Evolutionary conservation across 768 basidiomycete species (phyloP).

Genomic region (Pleurotus platypus): DNA sequence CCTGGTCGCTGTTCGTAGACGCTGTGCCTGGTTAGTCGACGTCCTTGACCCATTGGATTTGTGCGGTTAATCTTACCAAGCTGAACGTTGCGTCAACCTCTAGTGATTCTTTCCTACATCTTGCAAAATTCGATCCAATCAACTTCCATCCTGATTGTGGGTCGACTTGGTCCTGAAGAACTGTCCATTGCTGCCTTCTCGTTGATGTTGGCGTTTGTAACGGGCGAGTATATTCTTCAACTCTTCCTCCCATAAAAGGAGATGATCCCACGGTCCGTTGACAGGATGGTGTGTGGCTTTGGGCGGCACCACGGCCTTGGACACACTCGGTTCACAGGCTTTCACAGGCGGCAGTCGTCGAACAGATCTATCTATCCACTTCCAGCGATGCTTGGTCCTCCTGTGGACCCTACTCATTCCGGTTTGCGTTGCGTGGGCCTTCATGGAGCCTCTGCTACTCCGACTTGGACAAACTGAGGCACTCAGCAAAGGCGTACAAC

Average conservation of each 20-base stretch:
- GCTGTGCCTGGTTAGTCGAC: constrained; percentile 50
- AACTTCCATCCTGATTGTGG: constrained; percentile 56
- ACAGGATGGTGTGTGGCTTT: constrained; percentile 76
- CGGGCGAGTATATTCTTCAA: constrained; percentile 53
- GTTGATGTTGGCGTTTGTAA: constrained; percentile 75
- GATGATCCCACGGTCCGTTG: constrained; percentile 45
- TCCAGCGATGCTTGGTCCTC: constrained; percentile 66
- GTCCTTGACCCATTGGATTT: neutral
- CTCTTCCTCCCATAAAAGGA: constrained; percentile 16
- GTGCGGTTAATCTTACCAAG: neutral
- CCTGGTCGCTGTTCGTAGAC: constrained; percentile 48
- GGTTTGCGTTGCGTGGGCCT: constrained; percentile 59
- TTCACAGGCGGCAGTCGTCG: constrained; percentile 60
- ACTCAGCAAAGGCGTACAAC: constrained; percentile 59
- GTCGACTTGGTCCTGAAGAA: constrained; percentile 65
- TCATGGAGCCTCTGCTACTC: constrained; percentile 58
- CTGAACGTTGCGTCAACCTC: neutral
- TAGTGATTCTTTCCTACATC: constrained; percentile 68
- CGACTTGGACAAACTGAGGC: constrained; percentile 55
- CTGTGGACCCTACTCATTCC: constrained; percentile 66
- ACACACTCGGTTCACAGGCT: constrained; percentile 75
- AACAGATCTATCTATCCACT: constrained; percentile 68
- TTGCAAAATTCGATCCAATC: constrained; percentile 77
- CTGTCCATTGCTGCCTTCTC: constrained; percentile 71
- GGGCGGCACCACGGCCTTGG: constrained; percentile 75